Percentiles rank a stretch among this genome's conserved stretches.
Evolutionary conservation across 2,329 filamentous ascomycete genomes (phyloP).

Genomic region (Penicillium capsulatum): DNA sequence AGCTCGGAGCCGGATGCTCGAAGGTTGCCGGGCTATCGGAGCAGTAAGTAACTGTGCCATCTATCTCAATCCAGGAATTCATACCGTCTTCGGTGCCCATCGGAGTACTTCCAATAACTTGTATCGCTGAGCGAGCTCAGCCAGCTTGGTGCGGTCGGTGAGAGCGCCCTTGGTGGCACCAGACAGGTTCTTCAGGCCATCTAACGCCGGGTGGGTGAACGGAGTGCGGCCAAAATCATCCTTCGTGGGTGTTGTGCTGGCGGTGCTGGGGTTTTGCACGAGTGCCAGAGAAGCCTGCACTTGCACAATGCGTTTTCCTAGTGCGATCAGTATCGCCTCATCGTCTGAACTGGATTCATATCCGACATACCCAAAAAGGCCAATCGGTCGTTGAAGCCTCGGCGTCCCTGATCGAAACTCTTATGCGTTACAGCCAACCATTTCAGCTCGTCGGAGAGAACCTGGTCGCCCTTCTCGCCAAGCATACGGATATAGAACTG

Average conservation of each 20-base stretch:
- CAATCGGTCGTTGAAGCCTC: slow-evolving; percentile 90
- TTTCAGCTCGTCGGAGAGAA: slow-evolving; percentile 86
- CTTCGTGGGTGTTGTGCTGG: slow-evolving; percentile 28
- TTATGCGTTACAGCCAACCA: slow-evolving; percentile 98
- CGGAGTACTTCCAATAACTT: slow-evolving; percentile 71
- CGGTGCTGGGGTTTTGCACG: slow-evolving; percentile 46
- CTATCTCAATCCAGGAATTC: slow-evolving; percentile 23
- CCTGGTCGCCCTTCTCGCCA: slow-evolving; percentile 64
- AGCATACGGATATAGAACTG: slow-evolving; percentile 72
- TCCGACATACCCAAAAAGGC: slow-evolving; percentile 70
- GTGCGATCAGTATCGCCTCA: not conserved
- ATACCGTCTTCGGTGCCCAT: slow-evolving; percentile 83
- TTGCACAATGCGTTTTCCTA: slow-evolving; percentile 61
- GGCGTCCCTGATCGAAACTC: slow-evolving; percentile 91
- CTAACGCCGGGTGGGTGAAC: slow-evolving; percentile 66
- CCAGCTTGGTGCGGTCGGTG: slow-evolving; percentile 62
- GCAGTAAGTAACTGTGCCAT: not conserved
- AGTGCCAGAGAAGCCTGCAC: slow-evolving; percentile 63
- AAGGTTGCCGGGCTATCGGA: slow-evolving; percentile 59
- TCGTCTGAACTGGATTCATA: too few species aligned
- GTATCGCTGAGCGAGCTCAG: slow-evolving; percentile 63
- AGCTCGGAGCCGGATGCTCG: slow-evolving; percentile 67
- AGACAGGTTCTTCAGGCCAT: slow-evolving; percentile 69
- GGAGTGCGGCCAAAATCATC: slow-evolving; percentile 58
- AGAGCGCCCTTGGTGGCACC: slow-evolving; percentile 57